Evolutionary conservation across 164 flowering plant species (phyloP).

Genomic region (Liquidambar formosana): DNA sequence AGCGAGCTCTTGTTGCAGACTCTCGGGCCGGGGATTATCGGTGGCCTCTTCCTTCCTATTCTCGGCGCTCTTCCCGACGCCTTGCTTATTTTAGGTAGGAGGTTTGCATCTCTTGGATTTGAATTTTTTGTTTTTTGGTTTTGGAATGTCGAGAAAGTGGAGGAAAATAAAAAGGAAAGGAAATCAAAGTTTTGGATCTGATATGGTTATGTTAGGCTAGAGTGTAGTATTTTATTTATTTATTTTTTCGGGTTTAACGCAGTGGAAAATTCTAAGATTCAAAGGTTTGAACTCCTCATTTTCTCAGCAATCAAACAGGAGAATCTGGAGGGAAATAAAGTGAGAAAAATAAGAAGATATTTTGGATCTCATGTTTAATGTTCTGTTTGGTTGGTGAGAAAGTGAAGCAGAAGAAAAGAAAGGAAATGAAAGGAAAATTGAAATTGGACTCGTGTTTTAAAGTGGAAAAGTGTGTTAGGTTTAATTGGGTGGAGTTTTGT

Average conservation of each 20-base stretch:
- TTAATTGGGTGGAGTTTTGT: too few species aligned
- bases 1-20: conserved; percentile 84
- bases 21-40: conserved; percentile 85
- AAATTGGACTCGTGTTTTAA: too few species aligned
- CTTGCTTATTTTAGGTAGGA: conserved; percentile 71
- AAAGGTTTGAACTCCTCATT: not conserved
- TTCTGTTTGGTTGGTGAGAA: too few species aligned
- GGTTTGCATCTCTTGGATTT: not conserved
- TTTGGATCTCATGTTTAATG: too few species aligned
- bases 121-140: not conserved
- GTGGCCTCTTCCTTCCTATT: conserved; percentile 83
- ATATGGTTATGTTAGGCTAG: not conserved
- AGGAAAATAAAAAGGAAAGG: not conserved
- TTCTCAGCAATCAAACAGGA: not conserved
- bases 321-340: too few species aligned
- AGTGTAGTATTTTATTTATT: too few species aligned
- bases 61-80: conserved; percentile 98
- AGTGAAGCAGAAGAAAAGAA: too few species aligned
- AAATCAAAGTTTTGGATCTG: not conserved
- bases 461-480: too few species aligned
- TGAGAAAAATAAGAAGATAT: too few species aligned
- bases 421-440: too few species aligned
- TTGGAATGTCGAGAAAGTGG: not conserved
- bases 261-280: not conserved
- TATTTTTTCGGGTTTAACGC: too few species aligned